Evolutionary conservation across 495 filamentous ascomycete species (phyloP).

Genomic region (Lasiosphaeria ovina): DNA sequence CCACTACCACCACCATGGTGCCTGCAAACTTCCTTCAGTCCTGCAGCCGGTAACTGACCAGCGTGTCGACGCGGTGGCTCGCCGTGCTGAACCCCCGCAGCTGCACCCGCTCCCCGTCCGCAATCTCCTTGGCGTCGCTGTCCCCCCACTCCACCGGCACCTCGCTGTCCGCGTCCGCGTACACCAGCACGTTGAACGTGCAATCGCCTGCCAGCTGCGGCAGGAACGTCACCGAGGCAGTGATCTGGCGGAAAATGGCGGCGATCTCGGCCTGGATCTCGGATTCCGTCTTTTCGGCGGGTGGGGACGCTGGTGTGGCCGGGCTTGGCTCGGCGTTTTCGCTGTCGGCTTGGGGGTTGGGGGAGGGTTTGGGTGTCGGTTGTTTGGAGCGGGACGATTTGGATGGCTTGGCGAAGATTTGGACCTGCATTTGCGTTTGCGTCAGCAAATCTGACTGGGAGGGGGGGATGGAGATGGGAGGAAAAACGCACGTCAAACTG

Average conservation of each 20-base stretch:
- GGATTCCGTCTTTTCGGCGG: constrained; percentile 74
- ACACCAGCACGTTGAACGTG: constrained; percentile 98
- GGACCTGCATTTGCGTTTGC: constrained; percentile 44
- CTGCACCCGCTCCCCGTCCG: constrained; percentile 92
- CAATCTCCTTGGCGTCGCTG: constrained; percentile 96
- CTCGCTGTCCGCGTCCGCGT: constrained; percentile 93
- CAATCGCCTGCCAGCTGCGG: constrained; percentile 89
- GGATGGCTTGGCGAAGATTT: constrained; percentile 62
- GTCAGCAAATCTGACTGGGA: not conserved
- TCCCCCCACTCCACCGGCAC: constrained; percentile 99
- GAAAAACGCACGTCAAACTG: constrained; percentile 78
- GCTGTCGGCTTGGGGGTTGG: constrained; percentile 14
- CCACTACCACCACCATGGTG: not conserved
- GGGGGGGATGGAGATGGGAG: not conserved
- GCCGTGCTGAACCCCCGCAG: constrained; percentile 93
- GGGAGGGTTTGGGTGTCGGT: constrained; percentile 38
- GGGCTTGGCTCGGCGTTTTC: constrained; percentile 48
- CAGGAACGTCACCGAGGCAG: constrained; percentile 93
- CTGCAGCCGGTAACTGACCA: constrained; percentile 80
- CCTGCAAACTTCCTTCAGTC: constrained; percentile 25
- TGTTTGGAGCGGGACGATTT: constrained; percentile 42
- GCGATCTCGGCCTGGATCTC: constrained; percentile 96
- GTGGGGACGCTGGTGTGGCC: constrained; percentile 28
- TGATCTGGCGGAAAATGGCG: constrained; percentile 95
- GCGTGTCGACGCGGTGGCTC: constrained; percentile 86